Base-by-base conservation (phyloP, 345 rosid genomes). In the Rhodomyrtus tomentosa region DNA sequence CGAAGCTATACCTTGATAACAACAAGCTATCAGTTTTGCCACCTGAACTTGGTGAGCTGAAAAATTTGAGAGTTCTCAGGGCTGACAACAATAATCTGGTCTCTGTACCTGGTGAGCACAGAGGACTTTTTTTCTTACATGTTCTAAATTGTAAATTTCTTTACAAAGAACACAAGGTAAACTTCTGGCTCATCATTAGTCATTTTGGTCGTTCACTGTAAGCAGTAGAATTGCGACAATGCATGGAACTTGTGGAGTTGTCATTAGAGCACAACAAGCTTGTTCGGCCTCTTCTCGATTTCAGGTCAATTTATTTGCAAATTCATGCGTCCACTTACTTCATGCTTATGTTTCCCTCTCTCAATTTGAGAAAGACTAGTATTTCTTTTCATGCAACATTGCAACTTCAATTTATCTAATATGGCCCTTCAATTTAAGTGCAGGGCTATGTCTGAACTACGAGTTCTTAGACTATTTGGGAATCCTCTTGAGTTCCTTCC, bases 401-500 rank as follows among this genome's bases (percentile, higher is more conserved):
- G 79, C 79, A 36, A 36, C 40, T 68, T 68, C 45, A 68, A 52
- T 53, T 84, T 56, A 62, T 84, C 87, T 95, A 85, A 91, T 90
- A 82, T 88, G 62, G 83, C 84, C 85, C 80, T 86, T 82, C 80
- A 87, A 89, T 87, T 93, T 91, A 84, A 89, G 86, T 92, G 91
- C 91, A 96, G 99, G 93, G 98, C 98, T 51, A 93, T 96, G 98
- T 82, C 98, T 86, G 98, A 93, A 89, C 88, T 97, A 81, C 91
- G 89, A 86, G 93, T 94, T 92, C 93, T 97, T 53, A 91, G 98
- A 89, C 92, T 97, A 81, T 97, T 97, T 90, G 99, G 99, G 29
- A 97, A 97, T 83, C 99, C 99, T 81, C 93, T 97, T 84, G 99
- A 97, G 83, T 97, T 95, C 88, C 99, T 97, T 86, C 99, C 99